Percentiles rank a stretch among this genome's conserved stretches.
phyloP scores from a whole-genome alignment of 306 rosid species.

The Ormosia emarginata region DNA sequence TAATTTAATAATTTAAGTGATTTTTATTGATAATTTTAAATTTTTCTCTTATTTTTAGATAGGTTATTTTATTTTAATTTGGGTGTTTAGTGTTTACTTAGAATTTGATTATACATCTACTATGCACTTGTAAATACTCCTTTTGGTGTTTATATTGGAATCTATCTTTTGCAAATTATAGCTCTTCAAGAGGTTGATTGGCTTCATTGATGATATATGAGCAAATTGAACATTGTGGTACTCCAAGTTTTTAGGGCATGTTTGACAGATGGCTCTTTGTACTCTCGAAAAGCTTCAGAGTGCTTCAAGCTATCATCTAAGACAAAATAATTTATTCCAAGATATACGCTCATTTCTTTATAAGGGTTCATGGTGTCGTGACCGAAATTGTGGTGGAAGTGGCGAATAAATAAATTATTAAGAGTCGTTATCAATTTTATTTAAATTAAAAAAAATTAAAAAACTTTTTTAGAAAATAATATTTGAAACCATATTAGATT shows the following conservation, averaged over 20 bases:
- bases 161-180: not conserved
- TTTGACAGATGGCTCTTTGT: slow-evolving; percentile 35
- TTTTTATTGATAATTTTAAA: not conserved
- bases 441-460: no score
- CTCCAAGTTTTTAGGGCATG: slow-evolving; percentile 39
- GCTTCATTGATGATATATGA: not conserved
- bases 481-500: no score
- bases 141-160: not conserved
- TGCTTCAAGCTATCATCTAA: slow-evolving; percentile 44
- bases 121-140: not conserved
- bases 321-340: slow-evolving; percentile 49
- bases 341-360: slow-evolving; percentile 29
- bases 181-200: not conserved
- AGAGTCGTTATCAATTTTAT: no score
- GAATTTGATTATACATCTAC: not conserved
- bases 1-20: not conserved
- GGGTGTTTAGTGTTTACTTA: not conserved
- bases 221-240: not conserved
- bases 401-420: no score
- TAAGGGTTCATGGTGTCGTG: no score
- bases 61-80: not conserved
- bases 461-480: no score
- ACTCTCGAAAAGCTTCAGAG: slow-evolving; percentile 44
- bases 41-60: not conserved
- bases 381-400: no score